phyloP scores from a whole-genome alignment of 345 rosid species.

The Mercurialis annua region DNA sequence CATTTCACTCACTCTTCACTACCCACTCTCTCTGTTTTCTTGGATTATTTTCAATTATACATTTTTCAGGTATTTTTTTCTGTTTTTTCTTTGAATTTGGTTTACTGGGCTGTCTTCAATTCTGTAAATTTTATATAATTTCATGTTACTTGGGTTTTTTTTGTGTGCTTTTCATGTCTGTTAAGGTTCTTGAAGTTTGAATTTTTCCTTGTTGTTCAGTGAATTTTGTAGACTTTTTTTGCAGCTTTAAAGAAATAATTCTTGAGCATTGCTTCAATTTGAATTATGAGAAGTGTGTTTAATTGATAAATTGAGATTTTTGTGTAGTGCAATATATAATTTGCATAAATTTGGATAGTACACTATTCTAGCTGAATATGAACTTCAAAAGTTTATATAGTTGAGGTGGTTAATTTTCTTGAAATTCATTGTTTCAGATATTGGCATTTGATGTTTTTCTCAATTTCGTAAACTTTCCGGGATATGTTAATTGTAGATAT shows the following conservation, averaged over 20 bases:
- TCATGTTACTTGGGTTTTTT: background rate
- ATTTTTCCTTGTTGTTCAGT: background rate
- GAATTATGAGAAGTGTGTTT: background rate
- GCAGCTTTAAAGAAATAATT: background rate
- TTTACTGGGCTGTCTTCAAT: slow-evolving; percentile 2
- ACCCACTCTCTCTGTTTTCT: background rate
- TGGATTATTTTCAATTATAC: too few relatives aligned
- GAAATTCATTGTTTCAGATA: background rate
- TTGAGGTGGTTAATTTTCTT: background rate
- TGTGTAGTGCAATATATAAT: background rate
- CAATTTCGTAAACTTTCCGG: background rate
- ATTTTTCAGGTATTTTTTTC: slow-evolving; percentile 20
- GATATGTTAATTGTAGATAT: background rate
- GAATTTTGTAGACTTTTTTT: background rate
- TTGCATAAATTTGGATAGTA: background rate
- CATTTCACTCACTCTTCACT: slow-evolving; percentile 32
- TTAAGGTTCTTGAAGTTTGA: background rate
- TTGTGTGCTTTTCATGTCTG: background rate
- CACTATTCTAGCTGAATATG: background rate
- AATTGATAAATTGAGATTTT: background rate
- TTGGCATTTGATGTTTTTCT: background rate
- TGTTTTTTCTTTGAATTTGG: slow-evolving; percentile 3
- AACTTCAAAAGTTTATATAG: background rate
- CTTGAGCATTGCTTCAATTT: background rate
- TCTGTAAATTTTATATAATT: slow-evolving; percentile 10